Percentiles rank a stretch among this genome's conserved stretches.
Evolutionary conservation across 768 basidiomycete species (phyloP).

Genomic region (Udeniomyces megalosporus): DNA sequence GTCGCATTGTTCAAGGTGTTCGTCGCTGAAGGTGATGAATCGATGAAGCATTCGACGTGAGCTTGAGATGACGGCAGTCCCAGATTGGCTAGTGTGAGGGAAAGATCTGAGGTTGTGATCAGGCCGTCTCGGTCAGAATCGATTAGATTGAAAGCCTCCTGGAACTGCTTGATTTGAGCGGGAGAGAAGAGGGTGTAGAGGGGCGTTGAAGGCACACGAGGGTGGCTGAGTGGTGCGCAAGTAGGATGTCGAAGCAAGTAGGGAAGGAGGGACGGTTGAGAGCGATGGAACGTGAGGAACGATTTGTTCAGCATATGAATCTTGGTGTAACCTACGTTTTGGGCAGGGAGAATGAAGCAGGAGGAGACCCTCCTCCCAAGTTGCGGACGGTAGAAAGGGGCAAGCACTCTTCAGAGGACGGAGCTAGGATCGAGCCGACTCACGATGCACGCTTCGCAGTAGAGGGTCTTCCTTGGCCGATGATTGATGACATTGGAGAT

Average conservation of each 20-base stretch:
- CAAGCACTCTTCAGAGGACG: no score
- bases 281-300: background rate
- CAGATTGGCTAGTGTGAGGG: slow-evolving; percentile 6
- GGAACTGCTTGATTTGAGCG: slow-evolving; percentile 15
- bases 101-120: slow-evolving; percentile 4
- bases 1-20: background rate
- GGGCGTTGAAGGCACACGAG: slow-evolving; percentile 11
- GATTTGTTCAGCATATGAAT: background rate
- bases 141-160: slow-evolving; percentile 16
- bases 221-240: background rate
- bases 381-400: no score
- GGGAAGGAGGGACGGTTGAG: background rate
- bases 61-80: background rate
- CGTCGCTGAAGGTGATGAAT: background rate
- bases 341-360: no score
- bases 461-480: no score
- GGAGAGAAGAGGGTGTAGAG: slow-evolving; percentile 15
- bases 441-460: no score
- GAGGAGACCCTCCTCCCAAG: no score
- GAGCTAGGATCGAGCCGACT: no score
- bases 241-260: background rate
- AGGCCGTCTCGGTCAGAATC: slow-evolving; percentile 14
- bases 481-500: no score
- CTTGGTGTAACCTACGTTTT: no score
- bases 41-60: background rate